Conservation (phyloP, 225 moss, liverwort and hornwort species). For the Neckera pumila region DNA sequence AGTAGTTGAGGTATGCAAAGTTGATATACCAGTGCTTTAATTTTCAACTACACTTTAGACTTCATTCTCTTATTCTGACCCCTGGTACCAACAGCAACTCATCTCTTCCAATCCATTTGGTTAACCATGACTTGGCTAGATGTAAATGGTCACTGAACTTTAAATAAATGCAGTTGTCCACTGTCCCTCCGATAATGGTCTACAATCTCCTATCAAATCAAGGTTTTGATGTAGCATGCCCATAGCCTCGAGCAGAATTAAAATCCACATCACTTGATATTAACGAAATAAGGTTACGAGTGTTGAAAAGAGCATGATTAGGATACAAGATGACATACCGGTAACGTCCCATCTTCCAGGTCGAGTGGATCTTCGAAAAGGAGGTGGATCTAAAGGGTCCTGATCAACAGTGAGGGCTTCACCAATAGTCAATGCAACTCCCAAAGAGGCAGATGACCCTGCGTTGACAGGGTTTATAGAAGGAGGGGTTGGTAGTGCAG, state of each 20-base stretch:
- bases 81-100: not conserved
- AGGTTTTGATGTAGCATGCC: not conserved
- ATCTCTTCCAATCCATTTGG: not conserved
- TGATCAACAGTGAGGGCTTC: constrained; percentile 54
- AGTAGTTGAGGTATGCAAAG: not conserved
- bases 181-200: not conserved
- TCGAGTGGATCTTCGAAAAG: constrained; percentile 26
- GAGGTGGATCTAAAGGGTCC: constrained; percentile 47
- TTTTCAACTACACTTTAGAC: not conserved
- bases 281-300: not conserved
- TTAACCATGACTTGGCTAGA: not conserved
- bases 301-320: not conserved
- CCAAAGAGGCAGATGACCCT: constrained; percentile 13
- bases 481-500: constrained; percentile 37
- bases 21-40: not conserved
- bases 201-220: not conserved
- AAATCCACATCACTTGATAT: not conserved
- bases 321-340: not conserved
- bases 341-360: constrained; percentile 40
- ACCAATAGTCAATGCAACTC: constrained; percentile 47
- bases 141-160: not conserved
- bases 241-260: not conserved
- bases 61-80: not conserved
- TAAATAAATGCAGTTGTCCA: not conserved
- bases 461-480: constrained; percentile 20